These are phyloP conservation scores for Clonostachys byssicola DNA, from an alignment of 2,329 filamentous ascomycete genomes.

Conservation along the genomic window DNA sequence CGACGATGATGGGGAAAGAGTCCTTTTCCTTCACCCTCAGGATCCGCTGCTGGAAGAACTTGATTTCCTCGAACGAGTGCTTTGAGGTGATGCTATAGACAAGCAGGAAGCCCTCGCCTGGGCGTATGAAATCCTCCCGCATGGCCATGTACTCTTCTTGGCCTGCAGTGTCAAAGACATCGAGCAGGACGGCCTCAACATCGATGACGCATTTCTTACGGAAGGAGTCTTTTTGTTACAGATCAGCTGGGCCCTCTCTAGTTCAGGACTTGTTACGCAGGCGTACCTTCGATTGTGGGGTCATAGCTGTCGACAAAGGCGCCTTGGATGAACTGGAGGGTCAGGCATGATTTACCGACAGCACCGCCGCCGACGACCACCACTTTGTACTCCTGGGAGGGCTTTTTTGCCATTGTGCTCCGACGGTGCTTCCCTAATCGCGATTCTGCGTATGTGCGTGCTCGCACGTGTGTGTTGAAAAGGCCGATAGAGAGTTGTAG, in stretches of 20 bases:
- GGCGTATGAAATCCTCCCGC: constrained; percentile 99
- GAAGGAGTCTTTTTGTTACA: constrained; percentile 73
- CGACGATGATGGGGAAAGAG: constrained; percentile 98
- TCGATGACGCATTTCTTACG: constrained; percentile 99
- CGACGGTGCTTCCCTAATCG: no score
- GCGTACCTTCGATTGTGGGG: constrained; percentile 93
- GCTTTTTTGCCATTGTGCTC: constrained; percentile 40
- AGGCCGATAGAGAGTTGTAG: no score
- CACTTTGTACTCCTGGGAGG: constrained; percentile 88
- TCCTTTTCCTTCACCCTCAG: constrained; percentile 99
- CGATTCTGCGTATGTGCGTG: no score
- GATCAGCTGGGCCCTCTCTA: neutral
- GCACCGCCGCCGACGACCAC: constrained; percentile 97
- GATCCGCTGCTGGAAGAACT: constrained; percentile 98
- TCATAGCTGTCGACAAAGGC: constrained; percentile 99
- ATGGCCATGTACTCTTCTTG: constrained; percentile 99
- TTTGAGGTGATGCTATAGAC: constrained; percentile 98
- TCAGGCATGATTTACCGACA: constrained; percentile 98
- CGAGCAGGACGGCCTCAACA: constrained; percentile 93
- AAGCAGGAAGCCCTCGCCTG: constrained; percentile 93
- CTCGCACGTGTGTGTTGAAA: no score
- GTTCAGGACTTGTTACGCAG: constrained; percentile 3
- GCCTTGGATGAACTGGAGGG: constrained; percentile 91
- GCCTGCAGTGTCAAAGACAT: constrained; percentile 95
- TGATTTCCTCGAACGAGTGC: constrained; percentile 97